Conservation (phyloP, 345 rosid species). For the Lenwebbia sp. region DNA sequence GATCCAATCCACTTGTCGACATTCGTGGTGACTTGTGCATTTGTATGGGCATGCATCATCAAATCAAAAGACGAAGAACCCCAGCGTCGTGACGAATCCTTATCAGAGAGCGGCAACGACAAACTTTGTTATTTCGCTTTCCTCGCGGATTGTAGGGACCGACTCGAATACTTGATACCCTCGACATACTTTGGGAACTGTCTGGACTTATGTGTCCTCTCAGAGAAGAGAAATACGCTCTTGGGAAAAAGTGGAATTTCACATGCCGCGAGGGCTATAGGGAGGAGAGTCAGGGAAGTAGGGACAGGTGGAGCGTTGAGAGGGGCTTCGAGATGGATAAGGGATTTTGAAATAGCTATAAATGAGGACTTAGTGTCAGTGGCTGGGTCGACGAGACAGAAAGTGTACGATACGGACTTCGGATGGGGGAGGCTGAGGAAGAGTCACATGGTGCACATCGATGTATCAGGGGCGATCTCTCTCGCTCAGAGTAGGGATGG, state of each 20-base stretch:
- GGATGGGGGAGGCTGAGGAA: slow-evolving; percentile 33
- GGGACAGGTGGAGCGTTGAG: not conserved
- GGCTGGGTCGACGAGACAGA: slow-evolving; percentile 16
- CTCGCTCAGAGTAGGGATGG: slow-evolving; percentile 10
- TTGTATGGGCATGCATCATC: not conserved
- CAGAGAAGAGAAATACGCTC: slow-evolving; percentile 6
- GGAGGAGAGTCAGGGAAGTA: slow-evolving; percentile 8
- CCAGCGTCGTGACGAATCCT: not conserved
- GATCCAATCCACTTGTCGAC: not conserved
- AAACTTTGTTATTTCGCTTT: not conserved
- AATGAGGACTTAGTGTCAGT: not conserved
- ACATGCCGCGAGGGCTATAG: slow-evolving; percentile 21
- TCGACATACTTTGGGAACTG: slow-evolving; percentile 27
- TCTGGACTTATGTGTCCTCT: not conserved
- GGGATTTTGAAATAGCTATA: not conserved
- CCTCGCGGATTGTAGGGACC: slow-evolving; percentile 1
- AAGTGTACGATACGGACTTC: slow-evolving; percentile 17
- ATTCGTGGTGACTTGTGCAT: not conserved
- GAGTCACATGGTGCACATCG: slow-evolving; percentile 10
- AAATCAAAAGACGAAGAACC: not conserved
- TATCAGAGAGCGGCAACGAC: not conserved
- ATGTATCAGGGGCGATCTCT: not conserved
- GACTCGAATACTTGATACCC: slow-evolving; percentile 2
- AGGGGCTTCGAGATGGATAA: slow-evolving; percentile 7
- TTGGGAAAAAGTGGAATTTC: slow-evolving; percentile 16